phyloP scores from a whole-genome alignment of 2,329 filamentous ascomycete species.

The Hypoxylon sp. region DNA sequence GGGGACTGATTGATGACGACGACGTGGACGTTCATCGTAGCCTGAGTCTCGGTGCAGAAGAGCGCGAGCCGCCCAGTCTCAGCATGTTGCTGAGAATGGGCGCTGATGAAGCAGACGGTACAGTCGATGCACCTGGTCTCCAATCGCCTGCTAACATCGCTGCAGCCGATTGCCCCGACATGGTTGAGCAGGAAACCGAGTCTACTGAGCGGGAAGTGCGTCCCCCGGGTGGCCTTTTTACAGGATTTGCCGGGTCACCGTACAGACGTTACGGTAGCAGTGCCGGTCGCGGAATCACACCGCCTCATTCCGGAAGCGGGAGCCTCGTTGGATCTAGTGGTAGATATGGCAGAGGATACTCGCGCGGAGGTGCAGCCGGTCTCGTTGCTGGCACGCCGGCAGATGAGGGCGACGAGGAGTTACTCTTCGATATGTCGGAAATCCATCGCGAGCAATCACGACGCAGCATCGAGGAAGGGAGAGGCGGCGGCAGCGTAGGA shows the following conservation, averaged over 20 bases:
- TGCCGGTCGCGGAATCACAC: constrained; percentile 45
- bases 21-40: constrained; percentile 70
- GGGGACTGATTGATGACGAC: constrained; percentile 63
- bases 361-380: constrained; percentile 48
- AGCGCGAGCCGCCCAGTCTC: constrained; percentile 69
- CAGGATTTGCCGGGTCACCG: constrained; percentile 52
- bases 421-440: constrained; percentile 77
- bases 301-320: constrained; percentile 46
- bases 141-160: constrained; percentile 55
- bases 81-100: constrained; percentile 66
- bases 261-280: constrained; percentile 55
- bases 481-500: constrained; percentile 51
- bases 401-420: constrained; percentile 69
- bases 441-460: constrained; percentile 65
- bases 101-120: constrained; percentile 49
- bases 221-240: constrained; percentile 55
- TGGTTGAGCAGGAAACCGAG: constrained; percentile 52
- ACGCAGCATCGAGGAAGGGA: constrained; percentile 65
- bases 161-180: constrained; percentile 49
- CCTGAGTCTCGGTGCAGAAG: constrained; percentile 71
- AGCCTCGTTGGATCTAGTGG: constrained; percentile 46
- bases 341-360: constrained; percentile 46
- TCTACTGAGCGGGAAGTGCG: constrained; percentile 54
- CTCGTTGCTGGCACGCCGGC: constrained; percentile 55
- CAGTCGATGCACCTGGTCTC: constrained; percentile 47